These are phyloP conservation scores for Claviceps purpurea DNA, from an alignment of 2,329 filamentous ascomycete genomes.

Conservation along the genomic window DNA sequence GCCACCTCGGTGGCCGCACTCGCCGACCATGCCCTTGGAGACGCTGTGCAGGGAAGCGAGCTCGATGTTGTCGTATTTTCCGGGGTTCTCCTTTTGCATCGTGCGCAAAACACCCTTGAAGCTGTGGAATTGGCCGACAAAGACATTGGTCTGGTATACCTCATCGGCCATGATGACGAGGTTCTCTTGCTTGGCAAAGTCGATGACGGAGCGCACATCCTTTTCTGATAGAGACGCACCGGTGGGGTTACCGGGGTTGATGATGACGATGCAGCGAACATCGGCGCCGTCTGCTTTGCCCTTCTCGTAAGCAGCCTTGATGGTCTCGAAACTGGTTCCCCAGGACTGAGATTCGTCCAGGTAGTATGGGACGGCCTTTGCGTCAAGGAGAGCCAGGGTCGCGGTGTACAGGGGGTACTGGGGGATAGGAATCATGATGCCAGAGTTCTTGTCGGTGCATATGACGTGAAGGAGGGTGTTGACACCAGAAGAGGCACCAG, in stretches of 20 bases:
- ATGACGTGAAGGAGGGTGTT: slow-evolving; percentile 88
- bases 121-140: slow-evolving; percentile 83
- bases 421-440: slow-evolving; percentile 86
- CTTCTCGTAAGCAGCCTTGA: slow-evolving; percentile 59
- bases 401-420: slow-evolving; percentile 98
- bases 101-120: slow-evolving; percentile 84
- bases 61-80: slow-evolving; percentile 73
- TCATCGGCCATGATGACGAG: slow-evolving; percentile 91
- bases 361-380: slow-evolving; percentile 82
- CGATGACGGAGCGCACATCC: slow-evolving; percentile 73
- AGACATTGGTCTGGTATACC: slow-evolving; percentile 98
- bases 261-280: slow-evolving; percentile 86
- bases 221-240: slow-evolving; percentile 69
- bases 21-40: slow-evolving; percentile 97
- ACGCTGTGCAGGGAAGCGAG: slow-evolving; percentile 85
- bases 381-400: slow-evolving; percentile 73
- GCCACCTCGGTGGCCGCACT: slow-evolving; percentile 93
- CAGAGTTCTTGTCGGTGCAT: slow-evolving; percentile 61
- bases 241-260: slow-evolving; percentile 97
- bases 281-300: slow-evolving; percentile 68
- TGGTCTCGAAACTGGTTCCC: slow-evolving; percentile 74
- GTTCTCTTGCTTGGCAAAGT: slow-evolving; percentile 72
- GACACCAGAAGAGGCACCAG: slow-evolving; percentile 84
- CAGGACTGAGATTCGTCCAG: slow-evolving; percentile 77
- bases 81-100: slow-evolving; percentile 61